Evolutionary conservation across 1,284 basidiomycete genomes (phyloP).

Genomic region (Cutaneotrichosporon mucoides): DNA sequence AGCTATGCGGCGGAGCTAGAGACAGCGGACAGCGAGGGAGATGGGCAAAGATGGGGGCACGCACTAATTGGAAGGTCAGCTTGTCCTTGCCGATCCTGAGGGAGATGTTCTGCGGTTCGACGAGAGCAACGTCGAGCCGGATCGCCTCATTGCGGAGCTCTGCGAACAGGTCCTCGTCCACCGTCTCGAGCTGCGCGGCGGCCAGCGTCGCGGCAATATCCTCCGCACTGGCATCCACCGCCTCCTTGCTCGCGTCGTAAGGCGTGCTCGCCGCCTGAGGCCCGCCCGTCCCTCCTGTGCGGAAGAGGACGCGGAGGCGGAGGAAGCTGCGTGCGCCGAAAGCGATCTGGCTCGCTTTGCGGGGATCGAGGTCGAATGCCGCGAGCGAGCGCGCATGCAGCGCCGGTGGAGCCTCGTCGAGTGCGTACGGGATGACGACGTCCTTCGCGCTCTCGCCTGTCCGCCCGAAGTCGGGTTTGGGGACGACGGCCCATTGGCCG

Average conservation of each 20-base stretch:
- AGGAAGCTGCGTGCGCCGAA: slow-evolving; percentile 34
- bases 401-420: slow-evolving; percentile 38
- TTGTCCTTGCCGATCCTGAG: slow-evolving; percentile 27
- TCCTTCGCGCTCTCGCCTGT: slow-evolving; percentile 27
- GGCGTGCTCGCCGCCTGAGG: not conserved
- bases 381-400: slow-evolving; percentile 36
- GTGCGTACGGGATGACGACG: slow-evolving; percentile 46
- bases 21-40: no score
- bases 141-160: slow-evolving; percentile 32
- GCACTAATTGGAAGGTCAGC: slow-evolving; percentile 32
- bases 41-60: no score
- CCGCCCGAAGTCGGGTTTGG: slow-evolving; percentile 41
- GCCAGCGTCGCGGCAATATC: slow-evolving; percentile 29
- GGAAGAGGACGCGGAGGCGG: slow-evolving; percentile 29
- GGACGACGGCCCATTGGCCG: slow-evolving; percentile 40
- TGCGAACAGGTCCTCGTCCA: slow-evolving; percentile 47
- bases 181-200: slow-evolving; percentile 42
- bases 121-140: slow-evolving; percentile 17
- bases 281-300: slow-evolving; percentile 1
- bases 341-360: slow-evolving; percentile 24
- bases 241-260: slow-evolving; percentile 13
- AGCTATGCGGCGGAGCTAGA: not conserved
- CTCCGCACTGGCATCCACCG: not conserved
- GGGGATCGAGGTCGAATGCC: slow-evolving; percentile 43
- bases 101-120: slow-evolving; percentile 21